phyloP scores from a whole-genome alignment of 2,329 filamentous ascomycete species.

The Aciculosporium take region DNA sequence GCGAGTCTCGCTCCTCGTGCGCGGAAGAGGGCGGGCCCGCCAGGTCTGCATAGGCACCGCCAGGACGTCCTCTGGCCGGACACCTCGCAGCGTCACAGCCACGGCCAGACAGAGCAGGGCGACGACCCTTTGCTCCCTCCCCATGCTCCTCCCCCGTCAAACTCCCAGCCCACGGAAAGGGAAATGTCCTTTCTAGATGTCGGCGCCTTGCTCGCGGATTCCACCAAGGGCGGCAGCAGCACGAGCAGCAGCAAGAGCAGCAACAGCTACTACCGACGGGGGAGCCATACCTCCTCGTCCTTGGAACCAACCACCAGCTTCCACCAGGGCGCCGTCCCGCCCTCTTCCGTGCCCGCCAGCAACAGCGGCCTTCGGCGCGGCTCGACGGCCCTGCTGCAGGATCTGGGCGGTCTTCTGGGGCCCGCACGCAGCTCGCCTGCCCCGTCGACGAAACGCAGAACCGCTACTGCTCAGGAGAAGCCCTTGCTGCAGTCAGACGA shows the following conservation, averaged over 20 bases:
- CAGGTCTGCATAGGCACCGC: constrained; percentile 17
- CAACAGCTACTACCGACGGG: constrained; percentile 19
- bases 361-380: constrained; percentile 34
- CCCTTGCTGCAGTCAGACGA: constrained; percentile 29
- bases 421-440: constrained; percentile 22
- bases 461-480: constrained; percentile 32
- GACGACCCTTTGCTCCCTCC: constrained; percentile 29
- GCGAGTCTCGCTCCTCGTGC: no score
- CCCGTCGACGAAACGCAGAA: constrained; percentile 17
- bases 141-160: constrained; percentile 19
- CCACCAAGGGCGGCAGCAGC: constrained; percentile 16
- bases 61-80: constrained; percentile 35
- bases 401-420: constrained; percentile 39
- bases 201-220: constrained; percentile 54
- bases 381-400: constrained; percentile 43
- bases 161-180: constrained; percentile 10
- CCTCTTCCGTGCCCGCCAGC: constrained; percentile 30
- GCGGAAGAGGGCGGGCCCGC: no score
- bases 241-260: constrained; percentile 18
- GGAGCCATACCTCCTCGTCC: constrained; percentile 28
- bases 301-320: constrained; percentile 24
- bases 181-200: constrained; percentile 74
- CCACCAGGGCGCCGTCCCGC: constrained; percentile 23
- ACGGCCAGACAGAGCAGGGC: constrained; percentile 25
- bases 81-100: constrained; percentile 24